phyloP scores from a whole-genome alignment of 257 asterid genomes.

The Coffea eugenioides region DNA sequence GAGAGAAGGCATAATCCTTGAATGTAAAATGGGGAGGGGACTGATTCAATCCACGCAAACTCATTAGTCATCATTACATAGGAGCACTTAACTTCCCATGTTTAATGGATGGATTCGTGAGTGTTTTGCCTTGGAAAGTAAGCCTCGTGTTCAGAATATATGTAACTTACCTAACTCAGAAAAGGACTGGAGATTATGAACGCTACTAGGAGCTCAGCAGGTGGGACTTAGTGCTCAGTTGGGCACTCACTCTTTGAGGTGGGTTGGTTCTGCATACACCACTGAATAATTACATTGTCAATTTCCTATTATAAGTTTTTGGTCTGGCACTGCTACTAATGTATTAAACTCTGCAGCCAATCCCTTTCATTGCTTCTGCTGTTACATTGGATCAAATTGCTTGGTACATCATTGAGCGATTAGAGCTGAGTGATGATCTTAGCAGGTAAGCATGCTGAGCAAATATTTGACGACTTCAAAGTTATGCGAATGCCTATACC shows the following conservation, averaged over 20 bases:
- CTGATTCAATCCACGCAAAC: background rate
- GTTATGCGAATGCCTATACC: background rate
- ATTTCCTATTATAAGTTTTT: background rate
- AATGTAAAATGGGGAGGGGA: background rate
- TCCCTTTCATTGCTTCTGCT: background rate
- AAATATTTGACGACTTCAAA: background rate
- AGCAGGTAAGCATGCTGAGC: background rate
- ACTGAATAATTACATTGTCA: background rate
- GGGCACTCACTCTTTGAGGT: constrained; percentile 5
- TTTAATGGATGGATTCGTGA: background rate
- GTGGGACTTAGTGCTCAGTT: background rate
- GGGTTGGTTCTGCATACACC: background rate
- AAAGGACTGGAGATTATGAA: background rate
- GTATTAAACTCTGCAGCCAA: background rate
- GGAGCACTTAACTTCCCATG: background rate
- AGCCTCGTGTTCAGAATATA: background rate
- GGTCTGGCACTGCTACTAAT: background rate
- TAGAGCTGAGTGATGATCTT: background rate
- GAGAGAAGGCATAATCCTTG: background rate
- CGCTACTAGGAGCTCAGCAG: background rate
- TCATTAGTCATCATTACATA: background rate
- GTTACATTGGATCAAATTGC: background rate
- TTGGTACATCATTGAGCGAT: background rate
- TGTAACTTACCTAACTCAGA: constrained; percentile 14
- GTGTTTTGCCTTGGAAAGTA: background rate